Conservation (phyloP, 805 yeast species). For the Metschnikowia colocasiae region DNA sequence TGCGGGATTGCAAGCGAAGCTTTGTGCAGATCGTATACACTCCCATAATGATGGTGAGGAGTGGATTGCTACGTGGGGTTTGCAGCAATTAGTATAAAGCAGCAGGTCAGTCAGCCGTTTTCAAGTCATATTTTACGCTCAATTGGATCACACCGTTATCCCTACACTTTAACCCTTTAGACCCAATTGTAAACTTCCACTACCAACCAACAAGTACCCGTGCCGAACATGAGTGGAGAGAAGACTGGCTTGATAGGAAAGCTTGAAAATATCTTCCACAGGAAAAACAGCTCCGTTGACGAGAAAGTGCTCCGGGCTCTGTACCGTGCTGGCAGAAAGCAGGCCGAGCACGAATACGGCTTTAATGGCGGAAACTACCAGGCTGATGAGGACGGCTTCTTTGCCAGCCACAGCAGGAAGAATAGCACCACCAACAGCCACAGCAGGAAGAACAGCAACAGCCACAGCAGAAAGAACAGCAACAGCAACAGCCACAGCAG, state of each 20-base stretch:
- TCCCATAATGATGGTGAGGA: neutral
- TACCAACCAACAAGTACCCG: neutral
- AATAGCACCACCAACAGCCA: neutral
- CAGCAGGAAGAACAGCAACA: neutral
- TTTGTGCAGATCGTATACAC: neutral
- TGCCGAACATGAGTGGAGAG: slow-evolving; percentile 11
- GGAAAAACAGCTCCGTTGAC: slow-evolving; percentile 4
- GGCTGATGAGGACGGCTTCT: neutral
- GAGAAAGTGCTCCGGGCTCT: slow-evolving; percentile 12
- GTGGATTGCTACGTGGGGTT: slow-evolving; percentile 7
- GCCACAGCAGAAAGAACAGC: neutral
- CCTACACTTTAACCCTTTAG: neutral
- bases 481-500: neutral
- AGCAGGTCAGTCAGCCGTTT: neutral
- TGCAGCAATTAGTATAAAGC: slow-evolving; percentile 5
- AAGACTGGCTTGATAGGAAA: slow-evolving; percentile 13
- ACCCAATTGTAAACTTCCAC: neutral
- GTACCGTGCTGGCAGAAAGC: slow-evolving; percentile 16
- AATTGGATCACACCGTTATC: neutral
- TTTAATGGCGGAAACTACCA: neutral
- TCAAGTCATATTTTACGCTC: neutral
- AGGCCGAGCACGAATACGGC: slow-evolving; percentile 10
- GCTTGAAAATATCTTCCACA: slow-evolving; percentile 8
- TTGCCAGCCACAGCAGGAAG: slow-evolving; percentile 3
- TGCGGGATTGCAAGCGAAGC: slow-evolving; percentile 4